Percentiles rank a stretch among this genome's conserved stretches.
phyloP scores from a whole-genome alignment of 2,329 filamentous ascomycete species.

The Diaporthe nobilis region DNA sequence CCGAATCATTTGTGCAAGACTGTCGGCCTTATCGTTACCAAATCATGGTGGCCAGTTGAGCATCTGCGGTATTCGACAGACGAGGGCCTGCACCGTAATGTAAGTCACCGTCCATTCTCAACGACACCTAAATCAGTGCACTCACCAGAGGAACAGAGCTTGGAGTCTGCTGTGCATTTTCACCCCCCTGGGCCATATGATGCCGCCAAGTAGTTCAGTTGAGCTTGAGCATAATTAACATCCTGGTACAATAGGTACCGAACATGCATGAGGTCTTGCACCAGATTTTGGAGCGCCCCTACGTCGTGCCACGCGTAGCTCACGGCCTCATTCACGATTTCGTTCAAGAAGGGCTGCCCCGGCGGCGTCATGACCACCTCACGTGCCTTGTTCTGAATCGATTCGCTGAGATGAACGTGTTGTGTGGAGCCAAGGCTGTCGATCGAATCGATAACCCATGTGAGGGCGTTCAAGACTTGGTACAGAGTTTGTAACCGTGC shows the following conservation, averaged over 20 bases:
- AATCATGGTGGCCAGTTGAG: not conserved
- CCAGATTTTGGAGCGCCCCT: not conserved
- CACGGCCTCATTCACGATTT: not conserved
- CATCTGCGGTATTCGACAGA: not conserved
- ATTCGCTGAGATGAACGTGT: not conserved
- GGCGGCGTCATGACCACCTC: not conserved
- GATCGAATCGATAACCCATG: not conserved
- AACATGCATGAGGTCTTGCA: not conserved
- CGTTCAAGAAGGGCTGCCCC: not conserved
- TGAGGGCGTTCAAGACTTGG: not conserved
- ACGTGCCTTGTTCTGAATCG: not conserved
- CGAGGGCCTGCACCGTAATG: not conserved
- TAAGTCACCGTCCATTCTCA: not conserved
- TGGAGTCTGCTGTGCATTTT: not conserved
- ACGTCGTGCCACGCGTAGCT: conserved; percentile 4
- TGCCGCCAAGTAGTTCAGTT: no score
- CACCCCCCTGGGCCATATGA: not conserved
- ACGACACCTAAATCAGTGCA: not conserved
- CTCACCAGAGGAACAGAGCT: not conserved
- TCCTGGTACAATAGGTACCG: not conserved
- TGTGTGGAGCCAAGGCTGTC: not conserved
- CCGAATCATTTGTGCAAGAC: not conserved
- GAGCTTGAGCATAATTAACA: not conserved
- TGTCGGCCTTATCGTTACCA: no score
- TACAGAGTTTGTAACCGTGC: not conserved